Percentiles rank a stretch among this genome's conserved stretches.
These are phyloP conservation scores for Solanum chiquidenum DNA, from an alignment of 257 asterid genomes.

Conservation along the genomic window DNA sequence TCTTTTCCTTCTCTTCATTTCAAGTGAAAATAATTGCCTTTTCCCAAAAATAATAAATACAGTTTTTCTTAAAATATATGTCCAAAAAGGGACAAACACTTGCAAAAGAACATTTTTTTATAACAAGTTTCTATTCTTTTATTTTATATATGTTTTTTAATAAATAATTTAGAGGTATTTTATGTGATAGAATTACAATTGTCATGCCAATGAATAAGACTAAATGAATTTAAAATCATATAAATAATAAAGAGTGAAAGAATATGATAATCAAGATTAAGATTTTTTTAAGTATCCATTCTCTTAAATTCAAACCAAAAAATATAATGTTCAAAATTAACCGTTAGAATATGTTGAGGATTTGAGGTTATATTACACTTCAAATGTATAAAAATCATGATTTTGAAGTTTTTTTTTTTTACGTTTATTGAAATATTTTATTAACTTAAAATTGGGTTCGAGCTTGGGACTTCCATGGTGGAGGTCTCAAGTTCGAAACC, in stretches of 20 bases:
- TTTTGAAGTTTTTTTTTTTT: neutral
- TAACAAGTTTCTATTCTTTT: neutral
- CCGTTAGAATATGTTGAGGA: neutral
- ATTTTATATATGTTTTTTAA: neutral
- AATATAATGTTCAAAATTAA: neutral
- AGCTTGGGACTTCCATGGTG: no score
- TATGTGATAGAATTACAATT: neutral
- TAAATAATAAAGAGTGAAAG: neutral
- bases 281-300: neutral
- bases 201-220: neutral
- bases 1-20: neutral
- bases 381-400: neutral
- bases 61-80: neutral
- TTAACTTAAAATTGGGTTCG: no score
- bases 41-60: neutral
- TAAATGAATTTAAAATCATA: no score
- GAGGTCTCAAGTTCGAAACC: no score
- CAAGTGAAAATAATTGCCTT: neutral
- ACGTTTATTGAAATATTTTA: no score
- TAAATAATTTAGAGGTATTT: neutral
- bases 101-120: neutral
- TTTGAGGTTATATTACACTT: neutral
- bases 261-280: no score
- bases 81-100: neutral
- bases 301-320: neutral